Base-by-base conservation (phyloP, 169 alveolate genomes). In the Neospora caninum region DNA sequence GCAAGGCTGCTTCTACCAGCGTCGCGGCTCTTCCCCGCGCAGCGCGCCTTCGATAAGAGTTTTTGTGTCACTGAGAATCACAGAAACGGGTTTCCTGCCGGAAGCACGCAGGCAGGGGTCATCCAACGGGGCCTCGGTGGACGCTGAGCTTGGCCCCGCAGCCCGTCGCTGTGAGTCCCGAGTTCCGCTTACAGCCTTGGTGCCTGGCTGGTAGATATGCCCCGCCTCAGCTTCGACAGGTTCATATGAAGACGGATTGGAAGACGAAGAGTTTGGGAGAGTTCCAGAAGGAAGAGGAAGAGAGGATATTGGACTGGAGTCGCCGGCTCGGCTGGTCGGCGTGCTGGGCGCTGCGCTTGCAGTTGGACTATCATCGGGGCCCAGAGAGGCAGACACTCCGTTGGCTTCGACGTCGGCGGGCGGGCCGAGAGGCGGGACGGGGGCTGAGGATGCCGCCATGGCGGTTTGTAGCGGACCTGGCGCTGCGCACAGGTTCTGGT, bases 191-290 rank as follows among this genome's bases (percentile, higher is more conserved):
- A 73, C 84, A 16, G 84, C 84, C 84, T 73, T 73, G 0, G 84
- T 73, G 49, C 84, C 84, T 0, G 84, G 84, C 25, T 36, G 39
- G 84, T 73, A 73, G 20, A 73, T 73, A 43, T 73, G 84, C 9
- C 84, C 84, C 41, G 84, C 84, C 84, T 73, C 84, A 34, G 84
- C 84, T 73, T 73, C 84, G 42, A 73, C 42, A 22, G 43, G 84
- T 9, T 31, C 84, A n/a, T 64, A 64, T 4, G 73, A 64, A 9
- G 73, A 16, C n/a, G 73, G 73, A 64, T 20, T 73, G 16, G 49
- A 41, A 18, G 49, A 18, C 45, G 84, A 22, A 69, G 80, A 31
- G 84, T 16, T 36, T 43, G 80, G 41, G 38, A 36, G 42, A 73
- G 84, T 6, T 10, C 43, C 84, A 9, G 84, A 31, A 22, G 45